Conservation (phyloP, 2,329 filamentous ascomycete genomes). For the Fusarium lateritium region DNA sequence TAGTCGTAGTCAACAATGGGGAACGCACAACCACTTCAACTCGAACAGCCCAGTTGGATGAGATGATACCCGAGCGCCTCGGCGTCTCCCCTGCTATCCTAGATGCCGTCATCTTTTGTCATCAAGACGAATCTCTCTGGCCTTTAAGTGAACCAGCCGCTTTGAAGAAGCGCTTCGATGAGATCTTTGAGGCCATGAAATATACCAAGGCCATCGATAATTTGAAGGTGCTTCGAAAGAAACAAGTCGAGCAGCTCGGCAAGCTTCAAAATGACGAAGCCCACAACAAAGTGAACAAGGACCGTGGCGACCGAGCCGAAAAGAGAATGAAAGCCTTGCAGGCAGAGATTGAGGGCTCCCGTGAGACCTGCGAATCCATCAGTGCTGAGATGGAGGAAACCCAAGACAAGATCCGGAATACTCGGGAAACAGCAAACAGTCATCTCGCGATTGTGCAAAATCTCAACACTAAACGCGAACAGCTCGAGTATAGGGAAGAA, state of each 20-base stretch:
- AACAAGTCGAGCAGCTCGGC: conserved; percentile 81
- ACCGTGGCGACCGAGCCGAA: conserved; percentile 81
- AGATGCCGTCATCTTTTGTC: conserved; percentile 97
- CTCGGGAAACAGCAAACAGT: conserved; percentile 79
- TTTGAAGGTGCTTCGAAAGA: conserved; percentile 88
- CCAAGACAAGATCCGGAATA: conserved; percentile 71
- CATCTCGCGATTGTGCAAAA: conserved; percentile 82
- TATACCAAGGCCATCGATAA: conserved; percentile 98
- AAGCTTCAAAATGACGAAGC: conserved; percentile 82
- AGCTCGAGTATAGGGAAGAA: conserved; percentile 78
- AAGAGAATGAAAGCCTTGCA: conserved; percentile 76
- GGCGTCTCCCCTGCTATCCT: conserved; percentile 92
- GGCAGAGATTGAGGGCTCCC: conserved; percentile 74
- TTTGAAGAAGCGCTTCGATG: conserved; percentile 95
- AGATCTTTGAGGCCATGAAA: conserved; percentile 97
- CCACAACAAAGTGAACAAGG: conserved; percentile 86
- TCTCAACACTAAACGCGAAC: conserved; percentile 82
- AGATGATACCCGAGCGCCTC: conserved; percentile 86
- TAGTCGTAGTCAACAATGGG: conserved; percentile 83
- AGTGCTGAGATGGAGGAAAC: conserved; percentile 74
- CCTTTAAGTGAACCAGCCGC: conserved; percentile 89
- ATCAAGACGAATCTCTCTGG: conserved; percentile 98
- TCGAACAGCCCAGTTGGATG: conserved; percentile 84
- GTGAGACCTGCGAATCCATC: conserved; percentile 70
- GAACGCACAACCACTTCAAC: conserved; percentile 86